Evolutionary conservation across 345 rosid genomes (phyloP).

Genomic region (Populus nigra): DNA sequence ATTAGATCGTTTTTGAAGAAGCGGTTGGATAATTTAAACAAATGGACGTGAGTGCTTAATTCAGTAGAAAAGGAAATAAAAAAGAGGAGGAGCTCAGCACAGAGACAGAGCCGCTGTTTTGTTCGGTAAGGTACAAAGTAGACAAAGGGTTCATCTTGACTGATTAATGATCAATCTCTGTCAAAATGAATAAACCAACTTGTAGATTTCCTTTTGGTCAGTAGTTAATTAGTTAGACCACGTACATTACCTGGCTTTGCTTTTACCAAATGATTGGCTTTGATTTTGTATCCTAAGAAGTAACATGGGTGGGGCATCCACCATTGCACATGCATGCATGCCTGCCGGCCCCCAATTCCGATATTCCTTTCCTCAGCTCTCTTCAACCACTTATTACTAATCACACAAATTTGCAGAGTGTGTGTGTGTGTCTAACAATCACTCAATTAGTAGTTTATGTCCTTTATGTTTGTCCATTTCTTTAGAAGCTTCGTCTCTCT

Average conservation of each 20-base stretch:
- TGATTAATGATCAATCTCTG: constrained; percentile 17
- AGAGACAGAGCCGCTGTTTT: neutral
- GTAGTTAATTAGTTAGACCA: neutral
- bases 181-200: neutral
- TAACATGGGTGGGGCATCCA: constrained; percentile 21
- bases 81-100: neutral
- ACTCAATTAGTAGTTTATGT: neutral
- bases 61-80: too few relatives aligned
- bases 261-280: constrained; percentile 34
- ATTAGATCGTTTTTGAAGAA: too few relatives aligned
- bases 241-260: constrained; percentile 9
- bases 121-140: constrained; percentile 10
- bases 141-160: constrained; percentile 13
- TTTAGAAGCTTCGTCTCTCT: constrained; percentile 12
- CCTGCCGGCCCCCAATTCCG: neutral
- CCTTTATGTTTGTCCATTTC: constrained; percentile 19
- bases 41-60: too few relatives aligned
- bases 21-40: too few relatives aligned
- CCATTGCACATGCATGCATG: constrained; percentile 47
- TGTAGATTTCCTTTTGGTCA: constrained; percentile 1
- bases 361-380: constrained; percentile 7
- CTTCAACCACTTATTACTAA: neutral
- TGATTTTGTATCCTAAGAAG: constrained; percentile 24
- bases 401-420: constrained; percentile 6
- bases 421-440: neutral